Base-by-base conservation (phyloP, 2,329 filamentous ascomycete genomes). In the Domatiomyces catenatus region DNA sequence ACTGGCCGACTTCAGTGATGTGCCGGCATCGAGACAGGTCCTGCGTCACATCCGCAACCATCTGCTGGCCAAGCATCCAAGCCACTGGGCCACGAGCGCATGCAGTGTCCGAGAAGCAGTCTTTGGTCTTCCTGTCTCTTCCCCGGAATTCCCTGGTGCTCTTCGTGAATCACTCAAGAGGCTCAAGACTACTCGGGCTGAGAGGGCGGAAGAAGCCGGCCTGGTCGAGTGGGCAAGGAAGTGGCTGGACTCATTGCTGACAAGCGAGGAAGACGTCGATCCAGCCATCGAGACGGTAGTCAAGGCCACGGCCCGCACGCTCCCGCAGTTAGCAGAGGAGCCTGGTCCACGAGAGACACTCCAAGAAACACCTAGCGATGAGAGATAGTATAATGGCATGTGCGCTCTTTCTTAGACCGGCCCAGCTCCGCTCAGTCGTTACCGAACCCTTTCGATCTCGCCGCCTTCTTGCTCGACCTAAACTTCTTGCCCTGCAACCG, bases 61-160 rank as follows among this genome's bases (percentile, higher is more conserved):
- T 46, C 76, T 94, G 69, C 69, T 73, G 43, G 68, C 77, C 55
- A 65, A 71, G 32, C 79, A 76, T 56, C 77, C 84, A 2, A 70
- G 74, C 44, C 74, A 79, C 55, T 71, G 81, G 5, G 73, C 77
- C 49, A 81, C 83, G 0, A 76, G 77, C 64, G 80, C 77, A 62
- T 90, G 85, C 67, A 76, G 80, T 60, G 78, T 90, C 58, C 80
- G 77, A 60, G 75, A 83, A 59, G 80, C 85, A 3, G 71, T 93
- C 2, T 70, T 85, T 47, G 82, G 81, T 18, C 66, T 89, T 15
- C 74, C 75, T 22, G 65, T 76, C 4, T 70, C 72, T 32, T 83
- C 83, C 2, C 72, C 81, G 6, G 77, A 80, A 3, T 94, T 94
- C 66, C 84, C 88, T 5, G 71, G 74, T 43, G 83, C 80, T 46